These are phyloP conservation scores for Tetrahymena borealis DNA, from an alignment of 73 alveolate species.

Conservation along the genomic window DNA sequence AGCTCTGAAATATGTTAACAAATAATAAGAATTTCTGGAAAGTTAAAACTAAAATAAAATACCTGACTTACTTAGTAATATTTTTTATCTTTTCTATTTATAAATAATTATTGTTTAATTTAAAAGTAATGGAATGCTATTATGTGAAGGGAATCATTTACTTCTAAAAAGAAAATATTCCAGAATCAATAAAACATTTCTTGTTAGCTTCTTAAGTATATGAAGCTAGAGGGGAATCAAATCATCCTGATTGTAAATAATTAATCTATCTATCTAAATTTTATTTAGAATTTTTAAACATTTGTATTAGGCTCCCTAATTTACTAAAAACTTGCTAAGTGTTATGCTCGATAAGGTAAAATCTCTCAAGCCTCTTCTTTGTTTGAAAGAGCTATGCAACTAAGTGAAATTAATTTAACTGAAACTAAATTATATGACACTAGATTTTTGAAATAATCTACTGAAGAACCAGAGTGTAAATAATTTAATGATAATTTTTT, in stretches of 20 bases:
- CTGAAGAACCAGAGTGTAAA: neutral
- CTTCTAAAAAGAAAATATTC: neutral
- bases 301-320: neutral
- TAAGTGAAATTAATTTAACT: neutral
- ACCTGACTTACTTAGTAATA: neutral
- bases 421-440: neutral
- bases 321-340: neutral
- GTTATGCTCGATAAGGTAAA: neutral
- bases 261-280: neutral
- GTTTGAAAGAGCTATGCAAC: neutral
- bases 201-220: neutral
- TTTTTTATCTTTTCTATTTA: neutral
- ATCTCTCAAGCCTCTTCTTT: neutral
- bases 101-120: neutral
- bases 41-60: neutral
- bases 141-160: neutral
- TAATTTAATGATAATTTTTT: neutral
- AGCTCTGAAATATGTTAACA: neutral
- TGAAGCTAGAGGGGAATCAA: neutral
- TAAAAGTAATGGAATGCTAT: neutral
- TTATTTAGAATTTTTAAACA: neutral
- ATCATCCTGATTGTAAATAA: neutral
- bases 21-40: neutral
- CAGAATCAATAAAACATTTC: neutral
- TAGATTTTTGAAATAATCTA: neutral